Conservation (phyloP, 2,329 filamentous ascomycete genomes). For the Diaporthe vaccinii region DNA sequence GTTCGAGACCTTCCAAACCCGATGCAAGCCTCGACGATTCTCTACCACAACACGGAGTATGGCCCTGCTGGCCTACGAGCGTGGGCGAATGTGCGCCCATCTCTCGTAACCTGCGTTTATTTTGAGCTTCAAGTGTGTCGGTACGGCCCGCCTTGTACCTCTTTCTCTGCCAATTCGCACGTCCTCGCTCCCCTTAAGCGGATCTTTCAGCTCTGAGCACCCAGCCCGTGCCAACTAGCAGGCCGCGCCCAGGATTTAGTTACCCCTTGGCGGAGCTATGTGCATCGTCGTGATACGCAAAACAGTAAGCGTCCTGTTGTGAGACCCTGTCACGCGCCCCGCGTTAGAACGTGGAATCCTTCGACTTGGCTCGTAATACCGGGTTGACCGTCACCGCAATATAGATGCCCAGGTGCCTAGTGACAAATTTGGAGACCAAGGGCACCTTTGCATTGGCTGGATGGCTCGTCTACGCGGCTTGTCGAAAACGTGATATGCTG, state of each 20-base stretch:
- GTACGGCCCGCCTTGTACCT: slow-evolving; percentile 29
- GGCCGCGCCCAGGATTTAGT: slow-evolving; percentile 4
- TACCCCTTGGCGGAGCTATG: background rate
- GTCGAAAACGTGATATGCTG: background rate
- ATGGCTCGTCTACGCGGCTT: background rate
- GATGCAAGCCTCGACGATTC: slow-evolving; percentile 1
- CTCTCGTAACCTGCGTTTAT: background rate
- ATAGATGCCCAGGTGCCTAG: background rate
- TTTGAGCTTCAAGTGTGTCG: background rate
- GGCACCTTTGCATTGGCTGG: background rate
- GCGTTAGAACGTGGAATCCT: slow-evolving; percentile 9
- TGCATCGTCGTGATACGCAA: slow-evolving; percentile 12
- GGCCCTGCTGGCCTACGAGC: background rate
- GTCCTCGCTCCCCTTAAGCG: background rate
- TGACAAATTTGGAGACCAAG: background rate
- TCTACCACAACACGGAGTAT: background rate
- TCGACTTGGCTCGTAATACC: slow-evolving; percentile 10
- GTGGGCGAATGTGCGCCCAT: background rate
- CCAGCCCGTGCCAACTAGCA: background rate
- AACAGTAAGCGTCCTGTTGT: slow-evolving; percentile 11
- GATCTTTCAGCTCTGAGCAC: background rate
- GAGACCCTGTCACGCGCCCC: slow-evolving; percentile 21
- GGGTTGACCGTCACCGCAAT: slow-evolving; percentile 4
- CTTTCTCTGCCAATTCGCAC: background rate
- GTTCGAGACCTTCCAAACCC: slow-evolving; percentile 19